Evolutionary conservation across 2,329 filamentous ascomycete genomes (phyloP), one percentile per base, ranked within the genome.

Genomic region (Diaporthe aspalathi): DNA sequence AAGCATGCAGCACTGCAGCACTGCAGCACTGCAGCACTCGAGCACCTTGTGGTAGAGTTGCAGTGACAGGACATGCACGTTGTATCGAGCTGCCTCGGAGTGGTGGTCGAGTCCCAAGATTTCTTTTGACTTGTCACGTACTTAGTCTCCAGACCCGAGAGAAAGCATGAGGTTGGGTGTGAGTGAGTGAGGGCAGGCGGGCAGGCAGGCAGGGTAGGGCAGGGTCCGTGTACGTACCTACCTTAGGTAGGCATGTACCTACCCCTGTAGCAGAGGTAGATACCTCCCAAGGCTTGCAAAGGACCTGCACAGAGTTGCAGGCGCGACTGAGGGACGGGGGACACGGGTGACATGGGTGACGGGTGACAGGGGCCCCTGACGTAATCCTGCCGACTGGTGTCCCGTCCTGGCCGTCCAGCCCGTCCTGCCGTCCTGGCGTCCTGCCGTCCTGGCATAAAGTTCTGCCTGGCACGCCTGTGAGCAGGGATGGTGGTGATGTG

Each of bases 401-500:
- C 60, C 43, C 5, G 35, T 38, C 35, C 35, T 32, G 11, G 35
- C 35, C 32, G 32, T 35, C 32, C 32, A 35, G 32, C 32, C 32
- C 9, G 43, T 65, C 60, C 27, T 63, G 29, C 16, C 29, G 27
- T 47, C 43, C n/a, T 63, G 60, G 60, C 20, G 60, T 24, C 60
- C 40, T n/a, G n/a, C n/a, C 32, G 32, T 32, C 35, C 35, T 38
- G 35, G 35, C 35, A 35, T 9, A 35, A 5, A 5, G 5, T 7
- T 38, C 5, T 12, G 35, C 35, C 35, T 38, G 35, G 32, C 35
- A 38, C 35, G 60, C 38, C 45, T 65, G 43, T 43, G 60, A 35
- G 45, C 60, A 65, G 60, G 60, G 60, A 50, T 65, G 60, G 45
- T 38, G 50, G 45, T 50, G 45, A n/a, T 29, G 60, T 65, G 60